Evolutionary conservation across 208 protist species (phyloP).

Genomic region (Trichomonas gallinae): DNA sequence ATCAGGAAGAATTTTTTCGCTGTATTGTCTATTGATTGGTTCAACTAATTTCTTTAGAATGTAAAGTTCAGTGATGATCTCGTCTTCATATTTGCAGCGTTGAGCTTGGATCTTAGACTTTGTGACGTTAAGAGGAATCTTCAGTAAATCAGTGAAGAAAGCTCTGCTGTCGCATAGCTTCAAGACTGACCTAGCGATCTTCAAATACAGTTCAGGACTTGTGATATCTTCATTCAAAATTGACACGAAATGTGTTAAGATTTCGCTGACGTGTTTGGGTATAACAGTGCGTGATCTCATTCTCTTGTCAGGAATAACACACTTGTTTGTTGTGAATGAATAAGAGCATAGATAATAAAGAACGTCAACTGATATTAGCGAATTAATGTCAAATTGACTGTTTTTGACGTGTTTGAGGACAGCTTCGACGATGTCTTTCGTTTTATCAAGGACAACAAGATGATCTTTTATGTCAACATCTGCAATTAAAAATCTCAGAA

Average conservation of each 20-base stretch:
- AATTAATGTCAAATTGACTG: not conserved
- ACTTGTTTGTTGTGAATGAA: not conserved
- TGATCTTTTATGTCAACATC: not conserved
- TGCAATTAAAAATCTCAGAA: not conserved
- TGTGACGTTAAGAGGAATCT: not conserved
- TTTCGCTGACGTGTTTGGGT: not conserved
- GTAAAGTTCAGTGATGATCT: no score
- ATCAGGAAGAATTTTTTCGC: no score
- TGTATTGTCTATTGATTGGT: no score
- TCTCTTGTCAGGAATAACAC: not conserved
- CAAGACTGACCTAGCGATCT: not conserved
- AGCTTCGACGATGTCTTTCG: not conserved
- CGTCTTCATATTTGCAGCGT: no score
- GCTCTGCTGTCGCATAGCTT: not conserved
- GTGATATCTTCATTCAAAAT: not conserved
- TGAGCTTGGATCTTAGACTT: no score
- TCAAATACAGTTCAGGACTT: not conserved
- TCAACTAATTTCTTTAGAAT: no score
- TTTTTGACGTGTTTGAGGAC: not conserved
- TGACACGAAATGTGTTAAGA: not conserved
- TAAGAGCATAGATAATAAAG: not conserved
- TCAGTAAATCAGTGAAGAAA: not conserved
- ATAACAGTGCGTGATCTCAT: not conserved
- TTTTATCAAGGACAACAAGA: not conserved
- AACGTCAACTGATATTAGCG: not conserved